Evolutionary conservation across 2,329 filamentous ascomycete species (phyloP), one percentile per base, ranked within the genome.

Genomic region (Fusarium paranaense): DNA sequence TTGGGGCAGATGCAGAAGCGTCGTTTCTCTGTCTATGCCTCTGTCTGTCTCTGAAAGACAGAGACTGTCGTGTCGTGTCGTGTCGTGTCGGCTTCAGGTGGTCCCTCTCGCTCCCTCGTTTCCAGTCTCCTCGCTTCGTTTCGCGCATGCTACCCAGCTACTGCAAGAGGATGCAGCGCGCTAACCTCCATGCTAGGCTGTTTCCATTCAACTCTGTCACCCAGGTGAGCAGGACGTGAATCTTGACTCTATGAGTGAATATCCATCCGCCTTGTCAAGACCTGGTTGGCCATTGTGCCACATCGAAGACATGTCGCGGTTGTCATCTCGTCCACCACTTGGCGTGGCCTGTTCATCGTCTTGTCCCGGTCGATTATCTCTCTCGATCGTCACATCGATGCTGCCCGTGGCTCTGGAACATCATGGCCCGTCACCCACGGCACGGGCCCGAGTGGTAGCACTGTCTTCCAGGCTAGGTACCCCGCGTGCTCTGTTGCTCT

Each of bases 1-100:
- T 72, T 54, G 67, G 68, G 73, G 64, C 69, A 69, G 63, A 73
- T 77, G 76, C 74, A 78, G 76, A 76, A 77, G 76, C 74, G 74
- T 68, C 61, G 63, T 52, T 62, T 52, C 22, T 52, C 37, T 30
- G 25, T 50, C 45, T 50, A 27, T 50, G 38, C 25, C 47, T 56
- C 33, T 63, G 18, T 52, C 59, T 58, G 37, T 40, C 18, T 40
- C 18, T 40, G 18, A 33, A 13, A 40, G 38, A 40, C 20, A 25
- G 42, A 47, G 42, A 47, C 40, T 73, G 42, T 42, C 38, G 66
- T 57, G 38, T 62, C 63, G 65, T 57, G 38, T 60, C 63, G 67
- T 60, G 40, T 57, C 63, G 62, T 71, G 35, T 64, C 59, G 66
- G 64, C 59, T 59, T 70, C 62, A 70, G 59, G 58, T 61, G 40